Evolutionary conservation across 441 rosid genomes (phyloP).

Genomic region (Adansonia rubrostipa): DNA sequence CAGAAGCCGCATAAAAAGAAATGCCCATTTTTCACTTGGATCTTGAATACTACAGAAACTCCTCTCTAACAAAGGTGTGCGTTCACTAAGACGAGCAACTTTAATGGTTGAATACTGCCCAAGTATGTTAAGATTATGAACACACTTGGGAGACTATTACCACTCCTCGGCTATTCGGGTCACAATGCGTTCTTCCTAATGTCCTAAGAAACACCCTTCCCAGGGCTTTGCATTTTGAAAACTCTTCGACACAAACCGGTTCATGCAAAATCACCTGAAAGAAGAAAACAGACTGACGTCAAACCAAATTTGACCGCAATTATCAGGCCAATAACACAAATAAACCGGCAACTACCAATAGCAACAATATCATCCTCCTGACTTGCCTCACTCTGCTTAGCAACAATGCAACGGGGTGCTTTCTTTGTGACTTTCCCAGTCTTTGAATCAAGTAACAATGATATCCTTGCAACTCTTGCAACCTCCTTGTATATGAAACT

Average conservation of each 20-base stretch:
- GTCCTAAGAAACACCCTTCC: slow-evolving; percentile 90
- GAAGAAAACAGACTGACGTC: not conserved
- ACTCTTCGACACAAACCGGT: slow-evolving; percentile 82
- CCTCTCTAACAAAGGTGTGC: not conserved
- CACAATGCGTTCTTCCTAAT: slow-evolving; percentile 80
- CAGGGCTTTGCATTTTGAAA: slow-evolving; percentile 73
- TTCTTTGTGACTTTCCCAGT: slow-evolving; percentile 83
- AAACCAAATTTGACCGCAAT: not conserved
- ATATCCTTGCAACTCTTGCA: slow-evolving; percentile 66
- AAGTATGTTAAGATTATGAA: not conserved
- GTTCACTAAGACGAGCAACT: not conserved
- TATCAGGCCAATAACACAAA: slow-evolving; percentile 1
- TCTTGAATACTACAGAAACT: slow-evolving; percentile 1
- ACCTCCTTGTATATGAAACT: slow-evolving; percentile 93
- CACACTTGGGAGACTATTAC: not conserved
- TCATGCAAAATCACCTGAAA: slow-evolving; percentile 67
- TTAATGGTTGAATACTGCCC: not conserved
- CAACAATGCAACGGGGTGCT: slow-evolving; percentile 71
- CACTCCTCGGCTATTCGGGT: slow-evolving; percentile 63
- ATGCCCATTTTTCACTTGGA: not conserved
- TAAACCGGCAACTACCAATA: not conserved
- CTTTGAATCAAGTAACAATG: slow-evolving; percentile 78
- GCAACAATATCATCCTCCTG: slow-evolving; percentile 23
- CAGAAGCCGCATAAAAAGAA: not conserved
- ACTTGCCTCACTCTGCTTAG: slow-evolving; percentile 88